Evolutionary conservation across 306 rosid genomes (phyloP).

Genomic region (Carpinus viminea): DNA sequence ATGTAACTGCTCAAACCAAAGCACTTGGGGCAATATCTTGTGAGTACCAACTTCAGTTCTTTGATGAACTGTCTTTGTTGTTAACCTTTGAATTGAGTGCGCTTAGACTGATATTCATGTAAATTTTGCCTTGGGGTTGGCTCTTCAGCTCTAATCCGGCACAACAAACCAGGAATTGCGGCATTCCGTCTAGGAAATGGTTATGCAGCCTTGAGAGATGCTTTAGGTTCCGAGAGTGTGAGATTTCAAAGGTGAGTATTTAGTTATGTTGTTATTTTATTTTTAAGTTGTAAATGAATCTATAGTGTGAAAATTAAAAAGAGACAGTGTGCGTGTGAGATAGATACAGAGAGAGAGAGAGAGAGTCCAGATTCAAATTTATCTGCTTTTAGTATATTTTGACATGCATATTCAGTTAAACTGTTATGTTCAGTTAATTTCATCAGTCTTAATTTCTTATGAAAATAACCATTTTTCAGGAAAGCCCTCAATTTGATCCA

Average conservation of each 20-base stretch:
- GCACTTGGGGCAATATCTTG: constrained; percentile 95
- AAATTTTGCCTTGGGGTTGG: constrained; percentile 23
- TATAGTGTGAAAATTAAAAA: neutral
- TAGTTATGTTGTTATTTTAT: neutral
- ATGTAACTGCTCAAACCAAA: constrained; percentile 70
- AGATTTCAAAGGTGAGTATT: constrained; percentile 82
- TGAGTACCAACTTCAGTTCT: constrained; percentile 32
- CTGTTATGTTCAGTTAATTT: neutral
- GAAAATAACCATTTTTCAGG: constrained; percentile 46
- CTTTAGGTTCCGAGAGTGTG: constrained; percentile 69
- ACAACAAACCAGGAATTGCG: constrained; percentile 67
- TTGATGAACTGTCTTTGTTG: neutral
- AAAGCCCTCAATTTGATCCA: constrained; percentile 90
- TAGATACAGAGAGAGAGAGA: neutral
- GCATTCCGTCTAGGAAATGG: constrained; percentile 95
- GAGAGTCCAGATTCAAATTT: neutral
- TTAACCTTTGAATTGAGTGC: neutral
- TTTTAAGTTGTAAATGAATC: neutral
- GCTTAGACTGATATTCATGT: constrained; percentile 20
- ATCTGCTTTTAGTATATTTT: neutral
- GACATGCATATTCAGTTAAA: neutral
- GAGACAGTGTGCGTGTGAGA: too few relatives aligned
- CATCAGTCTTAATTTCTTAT: neutral
- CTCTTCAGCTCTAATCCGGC: constrained; percentile 73
- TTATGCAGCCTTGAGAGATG: constrained; percentile 78